Base-by-base conservation (phyloP, 2,329 filamentous ascomycete genomes). In the Nemania abortiva region DNA sequence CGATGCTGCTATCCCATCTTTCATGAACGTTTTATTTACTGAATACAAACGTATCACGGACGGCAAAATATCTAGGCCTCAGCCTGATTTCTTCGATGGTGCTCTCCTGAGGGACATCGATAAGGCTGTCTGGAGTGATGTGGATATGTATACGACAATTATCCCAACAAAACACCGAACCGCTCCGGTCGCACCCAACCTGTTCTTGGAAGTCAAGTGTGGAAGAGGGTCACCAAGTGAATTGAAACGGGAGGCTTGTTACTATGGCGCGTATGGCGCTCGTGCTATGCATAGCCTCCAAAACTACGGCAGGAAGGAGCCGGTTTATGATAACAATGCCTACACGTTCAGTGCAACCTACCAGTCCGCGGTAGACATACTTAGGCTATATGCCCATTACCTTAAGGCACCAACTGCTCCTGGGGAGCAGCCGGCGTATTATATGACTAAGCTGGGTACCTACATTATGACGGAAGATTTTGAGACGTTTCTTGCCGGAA, bases 311-410 rank as follows among this genome's bases (percentile, higher is more conserved):
- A 45, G 31, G 6, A 22, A 55, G 3, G n/a, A 47, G 20, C 60
- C 22, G 5, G 31, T 42, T 6, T 61, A 39, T 34, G 49, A 61
- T 15, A n/a, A n/a, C 4, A 42, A 45, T 31, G 47, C 58, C n/a
- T 56, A 63, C 18, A 54, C 50, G 2, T 55, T 82, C 39, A 80
- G 77, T 47, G 78, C 79, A 6, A 82, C 70, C 2, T 84, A 84
- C 68, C 73, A 81, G 50, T 60, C 64, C 63, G 79, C 81, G 52
- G 20, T n/a, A 6, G 64, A 53, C 3, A 53, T 1, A 10, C 81
- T 85, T n/a, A 70, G 77, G 66, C 69, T 84, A 56, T 84, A 80
- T 65, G 76, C 82, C 59, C 78, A 79, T 70, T 77, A 84, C 69
- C 27, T 74, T 62, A 79, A 75, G 20, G 75, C 74, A 52, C 78